Evolutionary conservation across 1,284 basidiomycete genomes (phyloP), one percentile per base, ranked within the genome.

Genomic region (Cutaneotrichosporon cavernicola): DNA sequence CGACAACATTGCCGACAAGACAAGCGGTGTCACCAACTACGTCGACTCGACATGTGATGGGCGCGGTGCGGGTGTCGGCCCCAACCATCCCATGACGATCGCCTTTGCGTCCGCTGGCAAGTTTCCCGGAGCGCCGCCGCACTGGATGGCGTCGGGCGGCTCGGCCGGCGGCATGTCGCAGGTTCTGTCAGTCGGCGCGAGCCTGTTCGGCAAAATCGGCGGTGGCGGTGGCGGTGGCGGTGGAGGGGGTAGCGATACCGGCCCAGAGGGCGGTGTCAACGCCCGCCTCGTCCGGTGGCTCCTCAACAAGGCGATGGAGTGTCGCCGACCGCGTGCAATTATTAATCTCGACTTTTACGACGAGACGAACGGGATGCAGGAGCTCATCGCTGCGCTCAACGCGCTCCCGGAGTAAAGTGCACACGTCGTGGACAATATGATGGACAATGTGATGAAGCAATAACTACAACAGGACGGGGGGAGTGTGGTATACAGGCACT

Each of bases 101-200:
- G 84, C 88, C 0, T 95, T 86, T 79, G 85, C 89, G 69, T 91
- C 90, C 14, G 92, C 89, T 0, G 83, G 89, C 0, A 87, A 86
- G 26, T 85, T 92, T 76, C 91, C 91, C 2, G 81, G 91, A 30
- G 89, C 90, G 0, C 80, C 88, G 22, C 90, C 91, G 6, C 40
- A 60, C 46, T 56, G 32, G 30, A 82, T 93, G 46, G 90, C 92
- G 13, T 63, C 61, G 4, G 65, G 62, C 47, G 38, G 43, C 36
- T 21, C n/a, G 21, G 40, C 60, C 11, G 65, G 60, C 38, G 65
- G 65, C 47, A 14, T 66, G 50, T 58, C 34, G n/a, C 43, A 50
- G 16, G 10, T 63, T 13, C 32, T 66, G 26, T 47, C 56, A 5
- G 59, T 32, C 6, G 56, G 47, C 2, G 50, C 60, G 13, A 43